A percentile compares a stretch with the other conserved stretches of the same genome.
Evolutionary conservation across 306 rosid genomes (phyloP).

Genomic region (Lathyrus oleraceus): DNA sequence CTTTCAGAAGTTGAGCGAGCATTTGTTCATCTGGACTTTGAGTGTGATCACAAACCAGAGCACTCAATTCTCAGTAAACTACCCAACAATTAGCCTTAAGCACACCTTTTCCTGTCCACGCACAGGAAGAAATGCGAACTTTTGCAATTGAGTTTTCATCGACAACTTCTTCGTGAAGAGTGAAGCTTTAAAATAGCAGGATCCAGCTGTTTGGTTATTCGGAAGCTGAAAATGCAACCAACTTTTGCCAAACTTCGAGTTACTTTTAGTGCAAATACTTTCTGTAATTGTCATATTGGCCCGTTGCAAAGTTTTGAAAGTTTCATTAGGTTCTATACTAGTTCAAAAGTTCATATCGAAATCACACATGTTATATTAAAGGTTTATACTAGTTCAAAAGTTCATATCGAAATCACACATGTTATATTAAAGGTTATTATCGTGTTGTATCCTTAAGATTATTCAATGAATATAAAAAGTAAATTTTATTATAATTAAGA

Average conservation of each 20-base stretch:
- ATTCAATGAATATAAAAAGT: too few species aligned
- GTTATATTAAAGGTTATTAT: not conserved
- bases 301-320: not conserved
- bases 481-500: too few species aligned
- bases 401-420: not conserved
- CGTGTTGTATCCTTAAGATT: not conserved
- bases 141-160: conserved; percentile 1
- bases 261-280: conserved; percentile 3
- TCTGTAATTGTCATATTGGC: not conserved
- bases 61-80: conserved; percentile 72
- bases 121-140: not conserved
- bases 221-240: conserved; percentile 1
- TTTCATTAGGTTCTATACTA: not conserved
- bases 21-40: conserved; percentile 95
- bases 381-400: not conserved
- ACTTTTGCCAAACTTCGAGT: not conserved
- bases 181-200: not conserved
- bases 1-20: conserved; percentile 82
- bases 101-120: not conserved
- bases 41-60: conserved; percentile 94
- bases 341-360: not conserved
- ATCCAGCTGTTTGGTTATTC: conserved; percentile 5
- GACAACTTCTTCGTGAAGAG: conserved; percentile 1
- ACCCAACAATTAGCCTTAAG: conserved; percentile 55
- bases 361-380: not conserved